A percentile compares a stretch with the other conserved stretches of the same genome.
Evolutionary conservation across 2,329 filamentous ascomycete species (phyloP).

Genomic region (Thermochaetoides dissita): DNA sequence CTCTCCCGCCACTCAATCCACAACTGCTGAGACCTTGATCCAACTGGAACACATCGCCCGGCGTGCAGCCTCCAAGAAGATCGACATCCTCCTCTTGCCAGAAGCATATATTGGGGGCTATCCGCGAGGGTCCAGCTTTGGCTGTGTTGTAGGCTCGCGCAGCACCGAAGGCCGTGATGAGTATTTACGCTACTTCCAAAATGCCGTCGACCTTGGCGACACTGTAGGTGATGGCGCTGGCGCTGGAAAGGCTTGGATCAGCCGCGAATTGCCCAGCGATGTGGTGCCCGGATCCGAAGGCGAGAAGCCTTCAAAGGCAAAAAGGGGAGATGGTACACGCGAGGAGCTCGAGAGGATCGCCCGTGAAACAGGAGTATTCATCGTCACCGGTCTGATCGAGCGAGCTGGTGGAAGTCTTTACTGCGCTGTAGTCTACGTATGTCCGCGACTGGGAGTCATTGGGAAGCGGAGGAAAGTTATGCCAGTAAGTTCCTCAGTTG

Average conservation of each 20-base stretch:
- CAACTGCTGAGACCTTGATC: slow-evolving; percentile 45
- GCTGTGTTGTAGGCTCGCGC: slow-evolving; percentile 58
- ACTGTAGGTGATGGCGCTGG: slow-evolving; percentile 47
- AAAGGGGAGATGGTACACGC: slow-evolving; percentile 46
- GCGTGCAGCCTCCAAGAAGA: slow-evolving; percentile 39
- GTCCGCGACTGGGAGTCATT: slow-evolving; percentile 55
- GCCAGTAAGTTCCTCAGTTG: slow-evolving; percentile 44
- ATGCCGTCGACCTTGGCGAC: slow-evolving; percentile 73
- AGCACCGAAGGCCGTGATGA: slow-evolving; percentile 61
- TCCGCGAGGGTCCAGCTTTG: slow-evolving; percentile 68
- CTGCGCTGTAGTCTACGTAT: slow-evolving; percentile 70
- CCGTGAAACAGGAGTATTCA: slow-evolving; percentile 62
- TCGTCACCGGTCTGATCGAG: slow-evolving; percentile 71
- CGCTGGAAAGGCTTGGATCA: slow-evolving; percentile 59
- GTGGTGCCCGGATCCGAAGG: slow-evolving; percentile 4
- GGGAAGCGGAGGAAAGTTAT: slow-evolving; percentile 88
- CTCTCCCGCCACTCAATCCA: slow-evolving; percentile 37
- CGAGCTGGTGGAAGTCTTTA: slow-evolving; percentile 70
- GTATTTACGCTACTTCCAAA: slow-evolving; percentile 65
- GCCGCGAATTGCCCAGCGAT: slow-evolving; percentile 32
- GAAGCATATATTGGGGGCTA: slow-evolving; percentile 90
- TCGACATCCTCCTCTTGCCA: slow-evolving; percentile 70
- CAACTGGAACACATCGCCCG: slow-evolving; percentile 50
- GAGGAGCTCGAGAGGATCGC: slow-evolving; percentile 69
- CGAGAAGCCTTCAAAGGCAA: slow-evolving; percentile 20